Evolutionary conservation across 768 basidiomycete genomes (phyloP), one percentile per base, ranked within the genome.

Genomic region (Tulasnella sp.): DNA sequence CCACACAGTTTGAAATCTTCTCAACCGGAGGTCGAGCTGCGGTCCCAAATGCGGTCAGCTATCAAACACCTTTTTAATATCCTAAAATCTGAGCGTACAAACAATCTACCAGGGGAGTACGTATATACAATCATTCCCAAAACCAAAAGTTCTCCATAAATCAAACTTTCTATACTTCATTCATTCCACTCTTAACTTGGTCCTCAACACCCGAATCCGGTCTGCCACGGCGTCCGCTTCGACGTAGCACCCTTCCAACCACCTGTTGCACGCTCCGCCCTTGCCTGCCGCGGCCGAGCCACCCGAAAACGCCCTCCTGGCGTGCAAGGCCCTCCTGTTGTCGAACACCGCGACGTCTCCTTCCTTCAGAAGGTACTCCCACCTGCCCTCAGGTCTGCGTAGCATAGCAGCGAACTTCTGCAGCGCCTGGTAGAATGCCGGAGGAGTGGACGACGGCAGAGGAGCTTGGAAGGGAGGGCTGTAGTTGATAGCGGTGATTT

Each of bases 391-490:
- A 0, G 89, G 87, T 24, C 89, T 88, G 76, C 92, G 89, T 2
- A 96, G 84, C 18, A 92, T 83, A 0, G 85, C 83, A 2, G 91
- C 89, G 82, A 96, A 98, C 20, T 86, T 85, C 3, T 84, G 82
- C 3, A 98, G 86, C 5, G 94, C 93, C 0, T 86, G 28, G 83
- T 92, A 94, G 83, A 95, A 93, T 44, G 85, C 85, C 8, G 84
- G 81, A 0, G 92, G 89, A 4, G 92, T 92, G 31, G 50, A 54
- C 44, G 86, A 84, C 0, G 89, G 87, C 11, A 96, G 88, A 0
- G 95, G 93, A 0, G 93, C 96, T 86, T 97, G 96, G 89, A 98
- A 99, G 0, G 96, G 97, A 0, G 97, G 97, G 1, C 94, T 93
- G 85, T 97, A 98, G 86, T 96, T 98, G 84, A 98, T 90, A 81